A percentile compares a stretch with the other conserved stretches of the same genome.
Conservation (phyloP, 176 grass and related monocot species). For the Musa beccarii region DNA sequence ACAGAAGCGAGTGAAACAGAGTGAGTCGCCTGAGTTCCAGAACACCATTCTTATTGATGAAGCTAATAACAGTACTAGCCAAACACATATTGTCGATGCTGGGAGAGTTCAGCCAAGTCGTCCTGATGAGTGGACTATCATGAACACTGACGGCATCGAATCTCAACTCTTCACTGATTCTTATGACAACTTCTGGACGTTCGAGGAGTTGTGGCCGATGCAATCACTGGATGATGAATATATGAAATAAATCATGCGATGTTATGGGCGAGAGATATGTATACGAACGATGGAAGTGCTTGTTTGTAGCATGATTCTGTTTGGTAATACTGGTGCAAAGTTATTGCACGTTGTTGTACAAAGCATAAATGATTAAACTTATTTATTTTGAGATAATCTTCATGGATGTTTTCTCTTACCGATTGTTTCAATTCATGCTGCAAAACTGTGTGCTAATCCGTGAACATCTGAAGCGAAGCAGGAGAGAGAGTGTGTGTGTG, state of each 20-base stretch:
- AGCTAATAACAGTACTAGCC: constrained; percentile 25
- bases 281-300: no score
- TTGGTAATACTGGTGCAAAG: background rate
- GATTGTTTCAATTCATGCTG: no score
- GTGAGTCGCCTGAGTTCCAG: constrained; percentile 5
- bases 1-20: constrained; percentile 30
- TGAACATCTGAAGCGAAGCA: no score
- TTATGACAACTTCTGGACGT: constrained; percentile 2
- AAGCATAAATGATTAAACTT: background rate
- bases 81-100: background rate
- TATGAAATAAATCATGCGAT: background rate
- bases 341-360: background rate
- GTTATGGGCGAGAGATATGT: constrained; percentile 4
- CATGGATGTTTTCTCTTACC: no score
- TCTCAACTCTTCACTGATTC: background rate
- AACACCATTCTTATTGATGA: background rate
- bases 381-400: background rate
- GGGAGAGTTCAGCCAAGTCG: background rate
- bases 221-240: background rate
- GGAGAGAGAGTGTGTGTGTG: no score
- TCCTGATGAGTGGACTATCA: background rate
- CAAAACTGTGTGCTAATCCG: no score
- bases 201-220: constrained; percentile 14
- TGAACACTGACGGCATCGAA: background rate
- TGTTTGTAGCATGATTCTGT: no score